These are phyloP conservation scores for Pichia sp. DNA, from an alignment of 1,139 yeast genomes.

Conservation along the genomic window DNA sequence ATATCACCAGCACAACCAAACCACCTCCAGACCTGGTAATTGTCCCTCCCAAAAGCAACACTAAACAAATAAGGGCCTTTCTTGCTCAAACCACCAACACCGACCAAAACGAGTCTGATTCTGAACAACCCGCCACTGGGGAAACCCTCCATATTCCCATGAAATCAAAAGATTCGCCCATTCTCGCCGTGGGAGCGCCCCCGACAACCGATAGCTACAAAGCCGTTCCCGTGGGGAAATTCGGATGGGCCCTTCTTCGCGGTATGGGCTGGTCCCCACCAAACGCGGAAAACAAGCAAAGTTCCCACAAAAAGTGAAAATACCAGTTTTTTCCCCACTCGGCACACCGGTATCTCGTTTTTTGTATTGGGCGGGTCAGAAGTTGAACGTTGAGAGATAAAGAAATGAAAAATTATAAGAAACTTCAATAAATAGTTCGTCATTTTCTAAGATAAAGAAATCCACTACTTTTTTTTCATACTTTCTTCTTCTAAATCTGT, in stretches of 20 bases:
- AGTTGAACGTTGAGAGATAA: neutral
- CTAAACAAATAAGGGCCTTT: neutral
- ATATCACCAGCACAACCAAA: neutral
- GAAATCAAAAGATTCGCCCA: neutral
- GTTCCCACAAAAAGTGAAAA: neutral
- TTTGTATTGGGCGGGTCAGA: no score
- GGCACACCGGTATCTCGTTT: neutral
- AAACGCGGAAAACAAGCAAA: neutral
- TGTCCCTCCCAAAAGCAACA: neutral
- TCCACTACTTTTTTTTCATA: no score
- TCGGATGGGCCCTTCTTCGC: neutral
- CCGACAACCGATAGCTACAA: neutral
- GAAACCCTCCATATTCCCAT: neutral
- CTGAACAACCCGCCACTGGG: neutral
- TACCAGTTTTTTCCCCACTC: neutral
- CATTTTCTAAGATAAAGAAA: no score
- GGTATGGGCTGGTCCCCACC: neutral
- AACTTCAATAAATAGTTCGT: no score
- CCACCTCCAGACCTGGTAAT: neutral
- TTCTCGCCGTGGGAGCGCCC: neutral
- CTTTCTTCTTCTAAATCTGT: no score
- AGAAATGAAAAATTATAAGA: no score
- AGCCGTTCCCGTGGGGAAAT: neutral
- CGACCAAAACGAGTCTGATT: neutral
- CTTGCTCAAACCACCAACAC: neutral